Percentiles rank a stretch among this genome's conserved stretches.
phyloP scores from a whole-genome alignment of 495 filamentous ascomycete species.

The Neurospora tetraspora region DNA sequence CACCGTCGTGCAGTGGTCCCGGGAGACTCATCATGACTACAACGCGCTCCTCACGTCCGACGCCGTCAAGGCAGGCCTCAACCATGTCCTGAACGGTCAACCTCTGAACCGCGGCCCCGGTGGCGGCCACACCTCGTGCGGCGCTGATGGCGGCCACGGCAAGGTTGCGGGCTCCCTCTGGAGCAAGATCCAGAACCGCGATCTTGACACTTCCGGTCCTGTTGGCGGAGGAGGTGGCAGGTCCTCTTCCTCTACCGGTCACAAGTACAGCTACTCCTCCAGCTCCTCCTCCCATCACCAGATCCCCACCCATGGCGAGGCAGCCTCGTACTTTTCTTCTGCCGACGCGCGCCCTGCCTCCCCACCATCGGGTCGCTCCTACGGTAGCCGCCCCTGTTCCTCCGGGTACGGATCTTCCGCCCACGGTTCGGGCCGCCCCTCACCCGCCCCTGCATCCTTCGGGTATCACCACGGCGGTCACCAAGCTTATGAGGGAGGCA shows the following conservation, averaged over 20 bases:
- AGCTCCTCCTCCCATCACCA: not conserved
- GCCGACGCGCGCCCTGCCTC: not conserved
- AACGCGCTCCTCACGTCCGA: conserved; percentile 21
- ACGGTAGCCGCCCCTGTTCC: not conserved
- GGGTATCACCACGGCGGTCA: not conserved
- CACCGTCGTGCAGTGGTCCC: conserved; percentile 9
- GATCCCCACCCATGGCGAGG: not conserved
- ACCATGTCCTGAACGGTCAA: conserved; percentile 42
- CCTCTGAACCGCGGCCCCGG: conserved; percentile 23
- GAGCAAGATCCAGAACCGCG: conserved; percentile 32
- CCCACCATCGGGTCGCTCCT: not conserved
- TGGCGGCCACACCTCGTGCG: conserved; percentile 20
- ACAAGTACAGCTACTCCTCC: not conserved
- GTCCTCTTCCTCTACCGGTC: not conserved
- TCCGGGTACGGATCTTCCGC: not conserved
- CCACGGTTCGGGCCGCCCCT: not conserved
- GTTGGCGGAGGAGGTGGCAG: conserved; percentile 2
- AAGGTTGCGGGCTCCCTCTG: conserved; percentile 40
- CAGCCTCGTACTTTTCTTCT: not conserved
- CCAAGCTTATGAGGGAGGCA: not conserved
- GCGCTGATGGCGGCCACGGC: conserved; percentile 39
- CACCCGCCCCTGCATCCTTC: not conserved
- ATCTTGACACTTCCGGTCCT: not conserved
- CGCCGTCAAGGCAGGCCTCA: conserved; percentile 69
- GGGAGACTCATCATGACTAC: too few species aligned